Conservation (phyloP, 1,284 basidiomycete genomes). For the Apiotrichum domesticum region DNA sequence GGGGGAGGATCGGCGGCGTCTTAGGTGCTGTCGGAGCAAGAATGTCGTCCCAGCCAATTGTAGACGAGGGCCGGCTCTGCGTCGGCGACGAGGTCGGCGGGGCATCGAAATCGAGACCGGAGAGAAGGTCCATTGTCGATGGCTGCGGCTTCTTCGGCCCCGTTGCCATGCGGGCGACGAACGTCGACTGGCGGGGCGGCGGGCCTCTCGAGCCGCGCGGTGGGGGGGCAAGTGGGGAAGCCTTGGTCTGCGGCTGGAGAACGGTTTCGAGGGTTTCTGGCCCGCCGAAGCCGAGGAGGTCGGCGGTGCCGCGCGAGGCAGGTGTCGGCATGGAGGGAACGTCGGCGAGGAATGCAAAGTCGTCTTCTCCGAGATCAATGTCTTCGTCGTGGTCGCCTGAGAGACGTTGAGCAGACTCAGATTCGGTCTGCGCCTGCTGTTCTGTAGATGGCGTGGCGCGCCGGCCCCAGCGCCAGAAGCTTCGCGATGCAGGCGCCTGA, state of each 20-base stretch:
- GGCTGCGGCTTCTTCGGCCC: not conserved
- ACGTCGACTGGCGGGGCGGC: not conserved
- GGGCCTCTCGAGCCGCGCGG: slow-evolving; percentile 11
- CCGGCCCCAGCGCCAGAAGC: slow-evolving; percentile 32
- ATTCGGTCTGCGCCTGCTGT: too few relatives aligned
- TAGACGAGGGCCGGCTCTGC: slow-evolving; percentile 1
- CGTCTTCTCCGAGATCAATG: slow-evolving; percentile 40
- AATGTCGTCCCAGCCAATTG: slow-evolving; percentile 27
- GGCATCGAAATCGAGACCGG: slow-evolving; percentile 31
- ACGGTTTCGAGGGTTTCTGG: slow-evolving; percentile 1
- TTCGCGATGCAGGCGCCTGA: slow-evolving; percentile 40
- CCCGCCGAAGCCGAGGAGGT: slow-evolving; percentile 34
- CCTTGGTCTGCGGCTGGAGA: slow-evolving; percentile 9
- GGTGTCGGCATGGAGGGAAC: slow-evolving; percentile 34
- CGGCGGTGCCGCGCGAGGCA: slow-evolving; percentile 23
- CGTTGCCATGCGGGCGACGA: slow-evolving; percentile 26
- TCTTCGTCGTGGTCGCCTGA: slow-evolving; percentile 19
- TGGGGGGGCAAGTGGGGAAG: slow-evolving; percentile 33
- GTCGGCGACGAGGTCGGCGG: not conserved
- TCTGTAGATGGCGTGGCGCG: not conserved
- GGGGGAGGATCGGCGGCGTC: not conserved
- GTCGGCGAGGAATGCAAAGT: slow-evolving; percentile 45
- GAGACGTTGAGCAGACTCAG: too few relatives aligned
- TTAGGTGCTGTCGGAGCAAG: slow-evolving; percentile 10
- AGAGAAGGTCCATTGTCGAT: slow-evolving; percentile 33